phyloP scores from a whole-genome alignment of 2,329 filamentous ascomycete species.

The Xylaria sp. region DNA sequence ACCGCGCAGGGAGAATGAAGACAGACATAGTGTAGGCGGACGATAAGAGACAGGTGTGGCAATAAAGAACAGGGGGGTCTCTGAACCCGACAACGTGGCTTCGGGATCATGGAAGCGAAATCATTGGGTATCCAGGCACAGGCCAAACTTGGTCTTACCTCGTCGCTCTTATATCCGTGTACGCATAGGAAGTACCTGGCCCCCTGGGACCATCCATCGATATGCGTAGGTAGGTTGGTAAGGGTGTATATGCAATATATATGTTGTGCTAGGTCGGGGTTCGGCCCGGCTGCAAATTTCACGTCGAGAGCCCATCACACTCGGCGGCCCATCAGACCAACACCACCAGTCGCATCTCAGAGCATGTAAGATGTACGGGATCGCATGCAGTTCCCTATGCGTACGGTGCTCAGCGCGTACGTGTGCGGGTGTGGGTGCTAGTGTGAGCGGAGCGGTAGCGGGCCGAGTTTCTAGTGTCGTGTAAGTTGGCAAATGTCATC shows the following conservation, averaged over 20 bases:
- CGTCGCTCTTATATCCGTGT: not conserved
- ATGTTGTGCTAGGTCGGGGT: conserved; percentile 29
- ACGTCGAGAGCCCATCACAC: conserved; percentile 4
- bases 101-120: conserved; percentile 25
- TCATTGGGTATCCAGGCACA: conserved; percentile 25
- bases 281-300: conserved; percentile 18
- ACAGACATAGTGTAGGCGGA: not conserved
- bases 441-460: conserved; percentile 30
- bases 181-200: not conserved
- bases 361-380: not conserved
- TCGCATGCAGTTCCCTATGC: not conserved
- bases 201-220: not conserved
- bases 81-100: conserved; percentile 37
- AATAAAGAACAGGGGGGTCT: conserved; percentile 16
- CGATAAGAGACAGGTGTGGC: conserved; percentile 20
- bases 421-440: not conserved
- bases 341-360: not conserved
- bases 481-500: conserved; percentile 2
- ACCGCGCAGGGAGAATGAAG: not conserved
- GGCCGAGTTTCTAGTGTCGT: conserved; percentile 21
- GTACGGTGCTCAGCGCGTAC: conserved; percentile 3
- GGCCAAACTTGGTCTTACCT: not conserved
- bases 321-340: not conserved
- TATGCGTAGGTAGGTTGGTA: not conserved
- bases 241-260: not conserved